Percentiles rank a stretch among this genome's conserved stretches.
phyloP scores from a whole-genome alignment of 2,329 filamentous ascomycete species.

The Cyclaneusma minus region DNA sequence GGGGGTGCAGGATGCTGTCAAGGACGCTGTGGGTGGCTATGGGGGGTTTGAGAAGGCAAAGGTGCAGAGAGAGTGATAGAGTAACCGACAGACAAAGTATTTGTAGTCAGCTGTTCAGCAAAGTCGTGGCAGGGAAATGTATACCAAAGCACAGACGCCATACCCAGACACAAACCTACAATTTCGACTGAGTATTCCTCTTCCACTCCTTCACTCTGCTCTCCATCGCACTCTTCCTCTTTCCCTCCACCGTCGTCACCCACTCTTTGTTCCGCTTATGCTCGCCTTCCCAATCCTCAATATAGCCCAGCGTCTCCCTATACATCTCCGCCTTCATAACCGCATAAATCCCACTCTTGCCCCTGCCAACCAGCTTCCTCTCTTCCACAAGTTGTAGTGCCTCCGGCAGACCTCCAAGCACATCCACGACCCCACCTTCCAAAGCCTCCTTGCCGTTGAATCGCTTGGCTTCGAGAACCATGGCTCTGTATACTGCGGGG shows the following conservation, averaged over 20 bases:
- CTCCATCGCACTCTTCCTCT: slow-evolving; percentile 25
- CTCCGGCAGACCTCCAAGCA: slow-evolving; percentile 47
- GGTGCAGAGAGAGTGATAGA: too few relatives aligned
- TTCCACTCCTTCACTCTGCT: slow-evolving; percentile 33
- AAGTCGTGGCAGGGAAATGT: background rate
- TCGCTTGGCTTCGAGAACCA: slow-evolving; percentile 61
- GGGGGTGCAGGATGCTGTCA: slow-evolving; percentile 23
- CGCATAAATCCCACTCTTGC: slow-evolving; percentile 51
- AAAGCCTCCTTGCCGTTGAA: slow-evolving; percentile 49
- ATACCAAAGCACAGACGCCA: too few relatives aligned
- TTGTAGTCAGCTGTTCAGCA: too few relatives aligned
- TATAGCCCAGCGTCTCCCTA: slow-evolving; percentile 41
- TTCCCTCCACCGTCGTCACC: slow-evolving; percentile 22
- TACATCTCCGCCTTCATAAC: slow-evolving; percentile 64
- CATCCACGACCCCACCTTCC: slow-evolving; percentile 53
- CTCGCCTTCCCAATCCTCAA: slow-evolving; percentile 35
- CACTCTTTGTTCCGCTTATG: slow-evolving; percentile 32
- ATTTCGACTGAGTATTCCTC: slow-evolving; percentile 26
- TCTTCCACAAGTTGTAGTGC: slow-evolving; percentile 42
- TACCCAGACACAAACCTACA: too few relatives aligned
- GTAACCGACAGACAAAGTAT: too few relatives aligned
- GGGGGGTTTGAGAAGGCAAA: too few relatives aligned
- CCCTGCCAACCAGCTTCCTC: slow-evolving; percentile 43
- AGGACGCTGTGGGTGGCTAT: slow-evolving; percentile 2
- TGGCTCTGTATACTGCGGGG: slow-evolving; percentile 35